Base-by-base conservation (phyloP, 371 early-diverging fungal species). In the Mucor saturninus region DNA sequence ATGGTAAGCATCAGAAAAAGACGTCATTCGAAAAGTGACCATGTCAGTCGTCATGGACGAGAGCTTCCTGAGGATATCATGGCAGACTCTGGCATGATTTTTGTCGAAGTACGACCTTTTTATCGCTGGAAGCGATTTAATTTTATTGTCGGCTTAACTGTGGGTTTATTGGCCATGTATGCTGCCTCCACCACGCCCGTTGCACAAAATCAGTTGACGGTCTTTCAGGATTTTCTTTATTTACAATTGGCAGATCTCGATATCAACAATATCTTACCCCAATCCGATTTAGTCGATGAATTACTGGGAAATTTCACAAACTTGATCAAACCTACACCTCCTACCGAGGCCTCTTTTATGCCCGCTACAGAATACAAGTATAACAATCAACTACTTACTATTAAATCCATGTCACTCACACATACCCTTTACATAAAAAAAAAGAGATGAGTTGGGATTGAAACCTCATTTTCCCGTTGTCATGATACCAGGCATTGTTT, bases 401-500 rank as follows among this genome's bases (percentile, higher is more conserved):
- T 0, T 52, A 9, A 26, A 8, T 40, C 39, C 40, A 35, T 51
- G 42, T 35, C 8, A 35, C 6, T 35, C 4, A 35, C 35, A 35
- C 35, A 35, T 2, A 0, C 8, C 21, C 21, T 35, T 49, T 48
- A n/a, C 4, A 28, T 14, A 42, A 58, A 49, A 75, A 81, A 42
- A 58, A 49, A 75, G 82, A 54, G 77, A 71, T 9, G 62, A 64
- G 32, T 31, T 73, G 29, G 74, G 67, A 37, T 57, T 83, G n/a
- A 78, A 74, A 29, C 73, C 83, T 6, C 83, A 86, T 65, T 79
- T 87, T 72, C 93, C 91, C 28, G 93, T 98, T 0, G 83, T 94
- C 0, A 71, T 98, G 67, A 90, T 98, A 28, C 98, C 97, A 0
- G 98, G 98, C 28, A 92, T 97, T 62, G 86, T 94, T n/a, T 93